Evolutionary conservation across 345 rosid genomes (phyloP), one percentile per base, ranked within the genome.

Genomic region (Euclidium syriacum): DNA sequence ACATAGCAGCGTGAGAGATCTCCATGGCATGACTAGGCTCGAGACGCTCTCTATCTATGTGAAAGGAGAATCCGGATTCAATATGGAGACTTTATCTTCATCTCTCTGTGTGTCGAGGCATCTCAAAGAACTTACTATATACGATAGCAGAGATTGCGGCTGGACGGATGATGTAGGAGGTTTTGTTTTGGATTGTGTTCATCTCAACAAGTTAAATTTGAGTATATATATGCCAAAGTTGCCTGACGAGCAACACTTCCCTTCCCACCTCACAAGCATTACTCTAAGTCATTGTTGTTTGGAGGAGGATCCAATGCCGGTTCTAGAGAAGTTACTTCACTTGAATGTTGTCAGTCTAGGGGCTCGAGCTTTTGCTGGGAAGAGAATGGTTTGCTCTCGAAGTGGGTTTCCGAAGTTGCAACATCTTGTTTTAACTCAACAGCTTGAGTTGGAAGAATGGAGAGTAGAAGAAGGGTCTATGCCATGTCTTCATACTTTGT

Each of bases 301-400:
- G n/a, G n/a, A n/a, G n/a, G n/a, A n/a, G n/a, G n/a, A n/a, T n/a
- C 79, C 81, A 2, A 77, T 77, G 76, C 49, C 65, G 26, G 67
- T 60, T 10, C 65, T 77, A 26, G 78, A 71, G 67, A 75, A 58
- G 67, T 61, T 80, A 43, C 70, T 50, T 5, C 27, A 53, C 63
- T 67, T 80, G 30, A 38, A 11, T 12, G 16, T 47, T 64, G 39
- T 27, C 27, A 46, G 63, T 77, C 3, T 50, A 19, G 29, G 55
- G 51, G 40, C 30, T 56, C 54, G 20, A 2, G 0, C 32, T 56
- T 75, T 70, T 7, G 1, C 0, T 10, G 84, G 79, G 18, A 74
- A 15, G 30, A 16, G 29, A 54, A 70, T 80, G 54, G n/a, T 39
- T 60, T 73, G 59, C 25, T 67, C 58, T 10, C 1, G 3, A 2